These are phyloP conservation scores for Gnomoniopsis smithogilvyi DNA, from an alignment of 2,329 filamentous ascomycete species.

Conservation along the genomic window DNA sequence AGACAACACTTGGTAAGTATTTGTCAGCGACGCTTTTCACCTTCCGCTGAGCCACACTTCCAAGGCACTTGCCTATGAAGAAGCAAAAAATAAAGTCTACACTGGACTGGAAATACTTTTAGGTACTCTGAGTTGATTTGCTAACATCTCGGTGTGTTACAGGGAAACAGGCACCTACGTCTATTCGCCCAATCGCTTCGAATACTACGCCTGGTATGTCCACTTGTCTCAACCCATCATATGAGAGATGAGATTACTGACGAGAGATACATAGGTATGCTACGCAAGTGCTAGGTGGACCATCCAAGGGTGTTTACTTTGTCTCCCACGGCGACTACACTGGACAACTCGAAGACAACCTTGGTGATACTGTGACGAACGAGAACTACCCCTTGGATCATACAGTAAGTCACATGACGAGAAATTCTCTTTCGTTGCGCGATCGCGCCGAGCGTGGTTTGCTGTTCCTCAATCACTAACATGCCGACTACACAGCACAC, in stretches of 20 bases:
- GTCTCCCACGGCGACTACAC: constrained; percentile 60
- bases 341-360: constrained; percentile 46
- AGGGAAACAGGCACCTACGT: constrained; percentile 49
- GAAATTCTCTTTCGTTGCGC: background rate
- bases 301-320: constrained; percentile 43
- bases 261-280: constrained; percentile 26
- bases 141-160: no score
- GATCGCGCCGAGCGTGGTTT: background rate
- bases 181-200: constrained; percentile 50
- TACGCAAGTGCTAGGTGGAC: constrained; percentile 32
- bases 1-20: constrained; percentile 47
- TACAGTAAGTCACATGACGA: constrained; percentile 33
- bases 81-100: no score
- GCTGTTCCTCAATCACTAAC: background rate
- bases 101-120: no score
- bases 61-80: no score
- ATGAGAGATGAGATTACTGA: constrained; percentile 18
- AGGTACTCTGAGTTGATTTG: no score
- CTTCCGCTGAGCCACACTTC: no score
- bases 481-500: background rate
- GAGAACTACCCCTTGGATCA: constrained; percentile 57
- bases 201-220: constrained; percentile 45
- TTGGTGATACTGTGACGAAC: constrained; percentile 49
- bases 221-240: constrained; percentile 9
- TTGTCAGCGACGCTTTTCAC: no score